Evolutionary conservation across 2,329 filamentous ascomycete species (phyloP).

Genomic region (Coniochaeta hoffmannii): DNA sequence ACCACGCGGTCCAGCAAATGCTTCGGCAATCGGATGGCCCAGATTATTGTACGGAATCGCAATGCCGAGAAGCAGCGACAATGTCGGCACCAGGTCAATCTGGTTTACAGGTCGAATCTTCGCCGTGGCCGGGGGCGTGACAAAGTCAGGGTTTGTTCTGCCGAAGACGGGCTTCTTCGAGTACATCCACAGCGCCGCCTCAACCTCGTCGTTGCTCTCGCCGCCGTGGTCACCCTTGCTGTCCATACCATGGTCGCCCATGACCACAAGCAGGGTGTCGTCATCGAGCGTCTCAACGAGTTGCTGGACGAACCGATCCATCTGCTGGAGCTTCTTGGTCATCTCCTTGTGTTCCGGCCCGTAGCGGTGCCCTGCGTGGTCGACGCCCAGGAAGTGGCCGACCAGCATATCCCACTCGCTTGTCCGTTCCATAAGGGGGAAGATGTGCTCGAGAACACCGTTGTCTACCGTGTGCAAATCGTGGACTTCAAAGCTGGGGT

Average conservation of each 20-base stretch:
- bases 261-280: constrained; percentile 80
- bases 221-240: constrained; percentile 96
- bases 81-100: constrained; percentile 90
- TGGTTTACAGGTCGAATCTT: constrained; percentile 72
- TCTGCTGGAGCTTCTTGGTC: constrained; percentile 83
- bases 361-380: constrained; percentile 94
- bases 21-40: constrained; percentile 87
- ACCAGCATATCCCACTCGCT: constrained; percentile 89
- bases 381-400: constrained; percentile 89
- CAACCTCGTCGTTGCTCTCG: constrained; percentile 91
- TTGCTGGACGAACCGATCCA: constrained; percentile 72
- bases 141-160: constrained; percentile 54
- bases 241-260: constrained; percentile 99
- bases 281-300: constrained; percentile 71
- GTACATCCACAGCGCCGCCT: constrained; percentile 98
- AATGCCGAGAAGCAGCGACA: constrained; percentile 79
- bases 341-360: constrained; percentile 90
- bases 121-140: constrained; percentile 58
- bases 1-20: constrained; percentile 66
- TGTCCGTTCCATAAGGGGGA: constrained; percentile 68
- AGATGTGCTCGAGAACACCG: constrained; percentile 84
- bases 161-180: constrained; percentile 83
- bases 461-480: constrained; percentile 96
- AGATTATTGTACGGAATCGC: constrained; percentile 96
- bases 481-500: constrained; percentile 98